Conservation (phyloP, 106 monocot genomes). For the Narthecium ossifragum region DNA sequence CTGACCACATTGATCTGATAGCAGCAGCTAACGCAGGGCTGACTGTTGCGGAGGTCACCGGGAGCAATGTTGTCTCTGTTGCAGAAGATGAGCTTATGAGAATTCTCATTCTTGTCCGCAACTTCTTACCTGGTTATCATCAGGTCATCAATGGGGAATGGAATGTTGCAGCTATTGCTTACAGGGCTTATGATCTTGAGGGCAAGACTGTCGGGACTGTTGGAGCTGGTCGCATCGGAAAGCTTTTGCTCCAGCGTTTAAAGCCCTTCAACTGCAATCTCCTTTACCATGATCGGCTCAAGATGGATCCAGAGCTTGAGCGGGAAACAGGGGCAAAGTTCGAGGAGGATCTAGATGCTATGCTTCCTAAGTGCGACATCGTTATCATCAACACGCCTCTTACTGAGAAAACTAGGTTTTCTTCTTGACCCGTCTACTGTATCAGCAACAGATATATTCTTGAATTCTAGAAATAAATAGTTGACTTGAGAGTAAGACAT, state of each 20-base stretch:
- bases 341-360: conserved; percentile 88
- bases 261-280: conserved; percentile 94
- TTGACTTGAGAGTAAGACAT: too few species aligned
- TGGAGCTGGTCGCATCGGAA: conserved; percentile 88
- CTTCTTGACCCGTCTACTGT: too few species aligned
- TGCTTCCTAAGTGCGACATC: conserved; percentile 92
- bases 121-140: conserved; percentile 85
- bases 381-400: conserved; percentile 85
- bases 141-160: conserved; percentile 86
- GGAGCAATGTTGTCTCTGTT: conserved; percentile 91
- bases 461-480: too few species aligned
- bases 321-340: conserved; percentile 72
- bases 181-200: conserved; percentile 90
- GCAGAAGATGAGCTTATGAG: conserved; percentile 98
- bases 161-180: conserved; percentile 84
- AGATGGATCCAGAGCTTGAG: conserved; percentile 72
- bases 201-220: conserved; percentile 93
- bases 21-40: conserved; percentile 80
- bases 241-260: conserved; percentile 75
- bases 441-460: too few species aligned
- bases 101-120: conserved; percentile 77
- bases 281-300: conserved; percentile 76
- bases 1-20: conserved; percentile 86
- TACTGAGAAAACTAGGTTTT: conserved; percentile 86
- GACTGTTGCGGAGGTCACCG: conserved; percentile 95